A percentile compares a stretch with the other conserved stretches of the same genome.
Evolutionary conservation across 2,329 filamentous ascomycete genomes (phyloP).

Genomic region (Diplocarpon mali): DNA sequence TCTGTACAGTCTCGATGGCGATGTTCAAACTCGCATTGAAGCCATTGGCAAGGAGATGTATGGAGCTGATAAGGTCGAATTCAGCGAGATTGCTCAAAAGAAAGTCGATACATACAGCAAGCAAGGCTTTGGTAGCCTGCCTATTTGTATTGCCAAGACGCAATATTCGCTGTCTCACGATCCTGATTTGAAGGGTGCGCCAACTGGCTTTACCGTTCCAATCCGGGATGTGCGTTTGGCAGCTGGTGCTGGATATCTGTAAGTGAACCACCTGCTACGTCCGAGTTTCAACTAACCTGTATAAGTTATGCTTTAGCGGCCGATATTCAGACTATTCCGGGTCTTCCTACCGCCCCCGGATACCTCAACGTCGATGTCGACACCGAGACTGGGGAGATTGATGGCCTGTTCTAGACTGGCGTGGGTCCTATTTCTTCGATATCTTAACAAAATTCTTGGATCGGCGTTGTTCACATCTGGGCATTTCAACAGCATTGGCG

Average conservation of each 20-base stretch:
- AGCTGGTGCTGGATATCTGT: conserved; percentile 86
- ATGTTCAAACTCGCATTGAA: conserved; percentile 82
- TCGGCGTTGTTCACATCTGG: conserved; percentile 4
- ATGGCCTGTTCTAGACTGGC: conserved; percentile 67
- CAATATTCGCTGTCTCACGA: conserved; percentile 96
- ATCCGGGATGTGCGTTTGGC: conserved; percentile 92
- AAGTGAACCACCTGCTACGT: conserved; percentile 30
- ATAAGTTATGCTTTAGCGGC: conserved; percentile 79
- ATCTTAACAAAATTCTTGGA: conserved; percentile 1
- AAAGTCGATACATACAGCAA: conserved; percentile 92
- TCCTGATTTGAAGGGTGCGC: conserved; percentile 85
- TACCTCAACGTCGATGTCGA: conserved; percentile 90
- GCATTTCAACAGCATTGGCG: conserved; percentile 18
- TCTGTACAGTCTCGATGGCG: conserved; percentile 69
- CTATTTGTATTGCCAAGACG: conserved; percentile 96
- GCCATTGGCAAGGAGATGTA: conserved; percentile 90
- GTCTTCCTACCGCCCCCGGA: conserved; percentile 85
- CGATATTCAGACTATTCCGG: conserved; percentile 97
- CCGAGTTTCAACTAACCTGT: conserved; percentile 27
- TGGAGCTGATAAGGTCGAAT: conserved; percentile 78
- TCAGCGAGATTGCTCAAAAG: conserved; percentile 86
- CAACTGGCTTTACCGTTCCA: conserved; percentile 85
- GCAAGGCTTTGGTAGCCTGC: conserved; percentile 85
- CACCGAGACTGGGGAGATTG: conserved; percentile 71
- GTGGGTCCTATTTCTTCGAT: not conserved